Conservation (phyloP, 371 early-diverging fungal species). For the Apophysomyces trapeziformis region DNA sequence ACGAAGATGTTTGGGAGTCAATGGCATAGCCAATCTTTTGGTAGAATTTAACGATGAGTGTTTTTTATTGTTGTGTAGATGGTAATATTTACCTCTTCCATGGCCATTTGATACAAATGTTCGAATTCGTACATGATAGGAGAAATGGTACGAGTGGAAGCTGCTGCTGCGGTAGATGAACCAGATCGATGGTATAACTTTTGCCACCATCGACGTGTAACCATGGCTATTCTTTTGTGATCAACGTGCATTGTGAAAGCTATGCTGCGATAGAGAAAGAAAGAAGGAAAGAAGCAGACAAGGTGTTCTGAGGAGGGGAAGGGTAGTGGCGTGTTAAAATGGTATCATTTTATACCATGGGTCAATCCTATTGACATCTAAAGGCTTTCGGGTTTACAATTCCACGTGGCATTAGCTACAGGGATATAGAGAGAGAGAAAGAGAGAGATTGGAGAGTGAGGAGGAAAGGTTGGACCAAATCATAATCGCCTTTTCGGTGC, state of each 20-base stretch:
- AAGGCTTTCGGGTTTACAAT: neutral
- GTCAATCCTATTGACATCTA: neutral
- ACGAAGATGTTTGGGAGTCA: slow-evolving; percentile 36
- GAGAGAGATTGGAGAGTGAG: no score
- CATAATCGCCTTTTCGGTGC: neutral
- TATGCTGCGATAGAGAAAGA: neutral
- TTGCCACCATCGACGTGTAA: slow-evolving; percentile 1
- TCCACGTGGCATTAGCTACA: neutral
- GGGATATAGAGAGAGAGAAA: no score
- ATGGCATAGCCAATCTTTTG: slow-evolving; percentile 28
- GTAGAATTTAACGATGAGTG: neutral
- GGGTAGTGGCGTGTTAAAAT: neutral
- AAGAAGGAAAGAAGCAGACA: neutral
- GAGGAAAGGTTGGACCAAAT: neutral
- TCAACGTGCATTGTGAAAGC: neutral
- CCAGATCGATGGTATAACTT: neutral
- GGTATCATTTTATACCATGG: slow-evolving; percentile 1
- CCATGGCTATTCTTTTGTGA: neutral
- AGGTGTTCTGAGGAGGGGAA: neutral
- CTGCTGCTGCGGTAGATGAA: neutral
- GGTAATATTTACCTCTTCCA: slow-evolving; percentile 25
- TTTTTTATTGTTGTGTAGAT: neutral
- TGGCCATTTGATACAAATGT: slow-evolving; percentile 19
- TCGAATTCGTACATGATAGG: slow-evolving; percentile 18
- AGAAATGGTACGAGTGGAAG: neutral